Base-by-base conservation (phyloP, 179 eudicot species). In the Amaranthus tricolor region DNA sequence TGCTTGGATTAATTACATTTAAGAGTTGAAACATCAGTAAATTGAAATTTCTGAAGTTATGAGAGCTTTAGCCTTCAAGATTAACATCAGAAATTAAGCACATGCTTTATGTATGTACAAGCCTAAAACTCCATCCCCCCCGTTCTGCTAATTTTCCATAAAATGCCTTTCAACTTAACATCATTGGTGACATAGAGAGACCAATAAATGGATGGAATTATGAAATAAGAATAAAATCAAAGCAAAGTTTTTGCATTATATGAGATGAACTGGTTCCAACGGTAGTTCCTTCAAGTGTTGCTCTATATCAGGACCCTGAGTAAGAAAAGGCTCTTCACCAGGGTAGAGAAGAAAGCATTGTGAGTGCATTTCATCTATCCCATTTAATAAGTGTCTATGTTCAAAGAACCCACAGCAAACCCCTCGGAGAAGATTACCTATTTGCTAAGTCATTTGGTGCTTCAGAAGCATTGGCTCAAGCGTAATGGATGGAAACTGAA, bases 1-100 rank as follows among this genome's bases (percentile, higher is more conserved):
- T 95, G 93, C 78, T 76, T 81, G 76, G 44, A 65, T 81, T 43
- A 62, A 74, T 31, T 66, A 49, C 56, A 24, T 24, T 24, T 24
- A 24, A 24, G 31, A 71, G 61, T 78, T 56, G 57, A 47, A 60
- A 64, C 31, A 63, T 77, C 47, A 73, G 71, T 17, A 72, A 45
- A 49, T 21, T 45, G 55, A 5, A 73, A n/a, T 24, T 44, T 45
- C 71, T 65, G 45, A 13, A 55, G 47, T n/a, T 45, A 43, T 10
- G 45, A 9, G 31, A 59, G 4, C 31, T 24, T 24, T 24, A 24
- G 31, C 31, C 47, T 19, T 55, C 70, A 45, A 45, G 48, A 53
- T 53, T 62, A 63, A 40, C 0, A 20, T 44, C 71, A 63, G 43
- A 63, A 24, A 63, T 74, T 61, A n/a, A 40, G 20, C 43, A 66